Evolutionary conservation across 2,329 filamentous ascomycete genomes (phyloP), one percentile per base, ranked within the genome.

Genomic region (Colletotrichum theobromicola): DNA sequence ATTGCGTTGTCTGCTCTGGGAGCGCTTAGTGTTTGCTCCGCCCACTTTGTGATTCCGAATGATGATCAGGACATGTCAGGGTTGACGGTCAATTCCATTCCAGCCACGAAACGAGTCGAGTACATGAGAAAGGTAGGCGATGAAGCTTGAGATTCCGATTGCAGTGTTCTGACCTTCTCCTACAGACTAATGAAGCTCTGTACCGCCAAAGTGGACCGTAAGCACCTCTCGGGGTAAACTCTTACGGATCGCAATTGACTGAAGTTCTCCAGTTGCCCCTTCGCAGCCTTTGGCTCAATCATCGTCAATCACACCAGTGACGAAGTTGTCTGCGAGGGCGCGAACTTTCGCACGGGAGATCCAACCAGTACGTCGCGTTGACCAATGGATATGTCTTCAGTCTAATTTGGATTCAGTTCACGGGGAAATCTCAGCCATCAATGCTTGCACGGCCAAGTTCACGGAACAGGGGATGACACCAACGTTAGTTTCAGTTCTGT

Each of bases 241-340:
- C n/a, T 50, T 13, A 50, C 4, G 42, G n/a, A 50, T 4, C 5
- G 18, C 15, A 9, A 30, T 32, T 66, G 28, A 66, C 37, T 1
- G 4, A n/a, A 1, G 5, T 28, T 12, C 18, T 21, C 1, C 18
- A 72, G 68, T 32, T 91, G 89, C 77, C 88, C 88, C 0, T 90
- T 88, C 72, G 85, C 83, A 8, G 86, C 89, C 4, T 91, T 90
- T 77, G 88, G 88, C 5, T 84, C 86, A 16, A 88, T 86, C 42
- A 86, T 91, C 69, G 89, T 91, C 9, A 91, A 91, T 77, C 89
- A 91, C 77, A 90, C 88, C 0, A 79, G 85, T 0, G 88, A 88
- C 2, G 81, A 70, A 46, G 21, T 65, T 2, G 32, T 73, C 2
- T 75, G 70, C 13, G 70, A 73, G 24, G 74, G 74, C 6, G 74